Conservation (phyloP, 2,329 filamentous ascomycete species). For the Cladosporium sp. region DNA sequence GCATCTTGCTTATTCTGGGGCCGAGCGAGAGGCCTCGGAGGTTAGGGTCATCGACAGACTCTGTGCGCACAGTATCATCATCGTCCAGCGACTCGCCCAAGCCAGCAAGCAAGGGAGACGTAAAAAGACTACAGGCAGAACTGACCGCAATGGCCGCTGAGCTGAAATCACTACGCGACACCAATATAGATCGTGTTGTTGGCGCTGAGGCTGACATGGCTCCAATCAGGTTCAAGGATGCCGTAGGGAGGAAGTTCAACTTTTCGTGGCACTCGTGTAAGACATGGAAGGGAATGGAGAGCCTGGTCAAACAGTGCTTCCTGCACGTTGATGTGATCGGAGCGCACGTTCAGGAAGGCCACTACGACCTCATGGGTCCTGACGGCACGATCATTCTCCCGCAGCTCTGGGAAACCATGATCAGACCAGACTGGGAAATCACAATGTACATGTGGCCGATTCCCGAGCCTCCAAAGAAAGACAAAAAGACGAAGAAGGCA, state of each 20-base stretch:
- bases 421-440: slow-evolving; percentile 52
- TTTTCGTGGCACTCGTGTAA: slow-evolving; percentile 86
- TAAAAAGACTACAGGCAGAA: not conserved
- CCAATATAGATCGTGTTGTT: slow-evolving; percentile 48
- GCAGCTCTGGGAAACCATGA: slow-evolving; percentile 52
- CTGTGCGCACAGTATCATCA: not conserved
- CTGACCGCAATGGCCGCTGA: not conserved
- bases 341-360: slow-evolving; percentile 48
- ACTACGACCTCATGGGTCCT: slow-evolving; percentile 52
- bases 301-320: slow-evolving; percentile 54
- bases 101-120: not conserved
- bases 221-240: slow-evolving; percentile 88
- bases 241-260: slow-evolving; percentile 85
- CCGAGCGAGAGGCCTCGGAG: not conserved
- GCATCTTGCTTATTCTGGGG: not conserved
- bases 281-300: slow-evolving; percentile 58
- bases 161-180: slow-evolving; percentile 35
- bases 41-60: not conserved
- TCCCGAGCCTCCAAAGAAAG: slow-evolving; percentile 36
- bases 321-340: slow-evolving; percentile 50
- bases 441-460: slow-evolving; percentile 55
- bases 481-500: slow-evolving; percentile 10
- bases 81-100: not conserved
- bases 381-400: slow-evolving; percentile 53
- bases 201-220: slow-evolving; percentile 62